Conservation (phyloP, 163 green algal species). For the Botryococcus braunii region DNA sequence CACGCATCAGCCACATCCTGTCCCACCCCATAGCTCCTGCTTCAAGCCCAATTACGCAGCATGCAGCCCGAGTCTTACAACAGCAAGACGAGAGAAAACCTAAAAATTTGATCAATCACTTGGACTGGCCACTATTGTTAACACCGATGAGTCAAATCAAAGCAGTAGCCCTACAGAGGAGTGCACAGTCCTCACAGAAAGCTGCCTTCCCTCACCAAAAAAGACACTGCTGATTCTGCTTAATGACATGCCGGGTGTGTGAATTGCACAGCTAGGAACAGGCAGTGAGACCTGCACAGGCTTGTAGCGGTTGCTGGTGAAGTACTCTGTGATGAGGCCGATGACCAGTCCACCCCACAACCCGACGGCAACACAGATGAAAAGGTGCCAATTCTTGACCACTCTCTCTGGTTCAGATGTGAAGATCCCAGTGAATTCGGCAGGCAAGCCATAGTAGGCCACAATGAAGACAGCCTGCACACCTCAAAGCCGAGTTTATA, state of each 20-base stretch:
- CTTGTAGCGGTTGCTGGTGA: conserved; percentile 92
- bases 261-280: neutral
- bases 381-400: conserved; percentile 77
- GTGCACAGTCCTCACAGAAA: neutral
- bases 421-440: conserved; percentile 49
- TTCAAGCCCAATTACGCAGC: no score
- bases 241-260: no score
- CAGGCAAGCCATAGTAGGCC: conserved; percentile 46
- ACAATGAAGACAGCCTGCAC: conserved; percentile 52
- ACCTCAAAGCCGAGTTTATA: no score
- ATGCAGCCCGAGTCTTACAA: no score
- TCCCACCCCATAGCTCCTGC: no score
- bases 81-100: no score
- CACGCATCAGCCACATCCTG: conserved; percentile 92
- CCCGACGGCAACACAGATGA: conserved; percentile 81
- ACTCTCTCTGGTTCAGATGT: conserved; percentile 30
- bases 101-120: no score
- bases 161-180: neutral
- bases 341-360: conserved; percentile 96
- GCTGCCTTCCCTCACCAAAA: neutral
- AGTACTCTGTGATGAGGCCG: conserved; percentile 97
- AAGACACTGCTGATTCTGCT: neutral
- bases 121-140: no score
- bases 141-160: no score
- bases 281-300: conserved; percentile 54